These are phyloP conservation scores for Piloderma croceum DNA, from an alignment of 768 basidiomycete species.

Conservation along the genomic window DNA sequence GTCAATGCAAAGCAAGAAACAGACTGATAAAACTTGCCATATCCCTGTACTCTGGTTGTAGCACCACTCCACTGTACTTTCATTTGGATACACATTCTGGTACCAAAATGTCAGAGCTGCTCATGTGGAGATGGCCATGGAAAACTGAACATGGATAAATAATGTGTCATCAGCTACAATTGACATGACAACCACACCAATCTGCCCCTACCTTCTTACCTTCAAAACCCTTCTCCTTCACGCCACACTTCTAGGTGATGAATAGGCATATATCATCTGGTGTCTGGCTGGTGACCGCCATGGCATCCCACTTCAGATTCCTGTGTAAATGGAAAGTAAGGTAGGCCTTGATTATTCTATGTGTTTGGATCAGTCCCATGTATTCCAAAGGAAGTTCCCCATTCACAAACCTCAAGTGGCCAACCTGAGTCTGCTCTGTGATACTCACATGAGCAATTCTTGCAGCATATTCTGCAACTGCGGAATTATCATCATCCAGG, in stretches of 20 bases:
- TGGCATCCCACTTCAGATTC: neutral
- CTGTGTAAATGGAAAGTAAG: neutral
- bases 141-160: constrained; percentile 6
- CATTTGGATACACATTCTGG: constrained; percentile 6
- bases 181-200: neutral
- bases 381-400: too few species aligned
- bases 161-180: neutral
- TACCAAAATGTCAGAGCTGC: constrained; percentile 17
- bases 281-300: constrained; percentile 1
- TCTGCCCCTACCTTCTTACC: constrained; percentile 3
- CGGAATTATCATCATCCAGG: neutral
- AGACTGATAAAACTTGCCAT: neutral
- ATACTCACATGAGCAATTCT: neutral
- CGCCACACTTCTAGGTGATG: constrained; percentile 4
- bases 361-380: too few species aligned
- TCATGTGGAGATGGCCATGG: constrained; percentile 13
- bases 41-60: constrained; percentile 4
- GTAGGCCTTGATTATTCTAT: constrained; percentile 1
- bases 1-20: too few species aligned
- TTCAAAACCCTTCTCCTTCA: neutral
- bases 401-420: neutral
- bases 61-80: constrained; percentile 11
- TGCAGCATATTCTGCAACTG: neutral
- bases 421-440: neutral
- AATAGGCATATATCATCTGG: constrained; percentile 2